phyloP scores from a whole-genome alignment of 1,139 yeast species.

The Scheffersomyces parashehatae region DNA sequence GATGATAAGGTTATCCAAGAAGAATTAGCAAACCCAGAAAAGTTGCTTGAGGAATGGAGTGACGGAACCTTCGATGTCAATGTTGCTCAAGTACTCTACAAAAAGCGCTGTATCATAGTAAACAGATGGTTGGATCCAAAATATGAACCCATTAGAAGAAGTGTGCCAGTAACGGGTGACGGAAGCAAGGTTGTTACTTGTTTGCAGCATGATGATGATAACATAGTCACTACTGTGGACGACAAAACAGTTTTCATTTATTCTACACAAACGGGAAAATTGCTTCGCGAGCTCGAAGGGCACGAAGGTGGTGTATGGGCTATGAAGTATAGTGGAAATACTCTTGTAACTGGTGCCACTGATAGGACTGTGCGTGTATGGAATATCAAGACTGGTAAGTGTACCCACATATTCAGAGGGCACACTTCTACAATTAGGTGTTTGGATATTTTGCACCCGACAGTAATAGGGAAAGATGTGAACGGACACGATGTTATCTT shows the following conservation, averaged over 20 bases:
- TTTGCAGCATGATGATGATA: slow-evolving; percentile 87
- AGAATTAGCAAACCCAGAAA: slow-evolving; percentile 32
- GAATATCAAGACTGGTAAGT: slow-evolving; percentile 58
- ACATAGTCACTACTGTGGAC: slow-evolving; percentile 91
- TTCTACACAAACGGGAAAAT: slow-evolving; percentile 70
- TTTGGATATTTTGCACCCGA: slow-evolving; percentile 77
- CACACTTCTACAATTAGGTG: slow-evolving; percentile 94
- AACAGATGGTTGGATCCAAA: slow-evolving; percentile 82
- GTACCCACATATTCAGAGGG: slow-evolving; percentile 68
- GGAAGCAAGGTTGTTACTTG: slow-evolving; percentile 89
- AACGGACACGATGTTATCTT: slow-evolving; percentile 64
- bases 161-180: slow-evolving; percentile 64
- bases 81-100: slow-evolving; percentile 58
- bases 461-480: slow-evolving; percentile 56
- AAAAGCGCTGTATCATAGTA: slow-evolving; percentile 64
- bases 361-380: slow-evolving; percentile 62
- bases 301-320: slow-evolving; percentile 99
- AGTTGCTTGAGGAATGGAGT: slow-evolving; percentile 35
- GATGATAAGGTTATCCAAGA: slow-evolving; percentile 33
- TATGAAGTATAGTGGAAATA: slow-evolving; percentile 78
- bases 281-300: slow-evolving; percentile 71
- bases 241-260: slow-evolving; percentile 81
- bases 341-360: slow-evolving; percentile 58
- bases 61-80: slow-evolving; percentile 23
- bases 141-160: slow-evolving; percentile 67